Base-by-base conservation (phyloP, 331 rosid species). In the Rhamnella rubrinervis region DNA sequence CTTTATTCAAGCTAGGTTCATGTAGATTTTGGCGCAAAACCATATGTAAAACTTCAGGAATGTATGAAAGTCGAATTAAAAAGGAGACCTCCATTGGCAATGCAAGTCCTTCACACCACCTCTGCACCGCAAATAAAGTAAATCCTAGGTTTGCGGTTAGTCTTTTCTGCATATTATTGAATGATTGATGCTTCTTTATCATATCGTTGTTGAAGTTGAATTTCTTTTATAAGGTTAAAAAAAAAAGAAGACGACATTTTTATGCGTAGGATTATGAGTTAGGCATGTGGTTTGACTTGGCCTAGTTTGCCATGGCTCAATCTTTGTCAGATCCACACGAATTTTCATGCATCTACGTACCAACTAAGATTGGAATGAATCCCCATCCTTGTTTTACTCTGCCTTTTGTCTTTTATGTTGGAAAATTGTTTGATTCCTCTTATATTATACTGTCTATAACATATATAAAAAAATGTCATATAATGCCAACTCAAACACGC, bases 241-340 rank as follows among this genome's bases (percentile, higher is more conserved):
- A 4, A 28, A 28, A 3, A n/a, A n/a, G n/a, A n/a, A n/a, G n/a
- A n/a, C 4, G 35, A 28, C 35, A 31, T 31, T 3, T 31, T 31
- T 31, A 0, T 31, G 35, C 35, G 5, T 31, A 31, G 35, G 35
- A 31, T 31, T 31, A 31, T 31, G 35, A 44, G 10, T 3, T 58
- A 47, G 71, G 59, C 61, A 47, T 50, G 72, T 77, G 69, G 68
- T 77, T 76, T 57, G 77, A 71, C 81, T 61, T 28, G 72, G 57
- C 52, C 4, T 9, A 28, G 23, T 55, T 47, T 51, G 20, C 59
- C 23, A 18, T 61, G 5, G 1, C 15, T 9, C 26, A 23, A 61
- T 71, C 75, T 37, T 12, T 71, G 60, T 62, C 76, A 53, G 35
- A 40, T 8, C 46, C 38, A 9, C n/a, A 55, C 56, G 52, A n/a